Evolutionary conservation across 2,329 filamentous ascomycete species (phyloP), one percentile per base, ranked within the genome.

Genomic region (Verticillium klebahnii): DNA sequence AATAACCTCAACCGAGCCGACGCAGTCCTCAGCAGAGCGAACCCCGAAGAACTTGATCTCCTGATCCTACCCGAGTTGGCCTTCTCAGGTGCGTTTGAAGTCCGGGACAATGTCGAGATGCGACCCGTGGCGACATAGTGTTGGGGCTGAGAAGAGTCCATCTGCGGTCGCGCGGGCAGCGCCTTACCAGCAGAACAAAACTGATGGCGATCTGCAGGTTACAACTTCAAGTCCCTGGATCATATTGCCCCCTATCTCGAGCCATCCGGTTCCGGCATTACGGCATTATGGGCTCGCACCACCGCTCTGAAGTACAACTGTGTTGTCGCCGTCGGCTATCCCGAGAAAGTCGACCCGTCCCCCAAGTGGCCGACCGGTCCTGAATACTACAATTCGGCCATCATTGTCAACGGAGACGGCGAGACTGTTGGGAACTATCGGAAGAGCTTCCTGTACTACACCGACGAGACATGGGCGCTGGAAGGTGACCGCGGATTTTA

Each of bases 41-140:
- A 80, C 6, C 75, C 80, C 0, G 74, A 82, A 1, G 76, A 82
- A n/a, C 56, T 93, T 1, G 89, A 92, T 69, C 80, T 93, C 34
- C 78, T 95, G 0, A 85, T 94, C 0, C 76, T 94, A 0, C 90
- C 91, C 0, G 91, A 94, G 71, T 77, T 94, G 72, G 89, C 91
- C 1, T 92, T 25, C 25, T 2, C 25, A 5, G 25, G 25, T 23
- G n/a, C n/a, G n/a, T n/a, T n/a, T n/a, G n/a, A n/a, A n/a, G n/a
- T n/a, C n/a, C n/a, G n/a, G n/a, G n/a, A n/a, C n/a, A n/a, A n/a
- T n/a, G n/a, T n/a, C n/a, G n/a, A n/a, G n/a, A n/a, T n/a, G n/a
- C n/a, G n/a, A n/a, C n/a, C n/a, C n/a, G n/a, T n/a, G n/a, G n/a
- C n/a, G n/a, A n/a, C n/a, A n/a, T n/a, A n/a, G n/a, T n/a, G n/a